A percentile compares a stretch with the other conserved stretches of the same genome.
These are phyloP conservation scores for Clathrospora elynae DNA, from an alignment of 2,329 filamentous ascomycete species.

Conservation along the genomic window DNA sequence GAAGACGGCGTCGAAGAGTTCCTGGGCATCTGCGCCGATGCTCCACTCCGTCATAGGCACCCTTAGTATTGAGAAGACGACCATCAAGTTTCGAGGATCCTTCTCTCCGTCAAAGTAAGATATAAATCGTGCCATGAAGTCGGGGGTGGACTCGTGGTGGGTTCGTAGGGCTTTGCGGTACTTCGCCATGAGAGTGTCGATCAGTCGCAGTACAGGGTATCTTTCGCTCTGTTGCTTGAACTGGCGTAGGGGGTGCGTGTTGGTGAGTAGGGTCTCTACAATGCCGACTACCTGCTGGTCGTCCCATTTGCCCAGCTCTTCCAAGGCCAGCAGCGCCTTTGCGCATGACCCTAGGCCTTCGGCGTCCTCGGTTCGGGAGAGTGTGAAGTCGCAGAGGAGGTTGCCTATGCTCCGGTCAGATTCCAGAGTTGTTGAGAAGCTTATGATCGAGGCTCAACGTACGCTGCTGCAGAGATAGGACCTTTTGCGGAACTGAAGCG, in stretches of 20 bases:
- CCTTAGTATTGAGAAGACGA: slow-evolving; percentile 69
- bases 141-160: slow-evolving; percentile 57
- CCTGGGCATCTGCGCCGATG: slow-evolving; percentile 60
- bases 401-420: slow-evolving; percentile 49
- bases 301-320: slow-evolving; percentile 65
- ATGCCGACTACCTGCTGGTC: slow-evolving; percentile 60
- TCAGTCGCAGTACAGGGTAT: slow-evolving; percentile 65
- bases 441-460: slow-evolving; percentile 21
- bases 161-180: slow-evolving; percentile 53
- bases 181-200: slow-evolving; percentile 66
- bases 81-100: slow-evolving; percentile 71
- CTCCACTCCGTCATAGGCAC: slow-evolving; percentile 73
- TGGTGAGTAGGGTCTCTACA: slow-evolving; percentile 56
- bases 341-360: slow-evolving; percentile 63
- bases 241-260: slow-evolving; percentile 63
- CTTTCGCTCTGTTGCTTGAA: slow-evolving; percentile 66
- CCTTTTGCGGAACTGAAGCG: slow-evolving; percentile 57
- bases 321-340: slow-evolving; percentile 63
- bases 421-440: not conserved
- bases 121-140: slow-evolving; percentile 65
- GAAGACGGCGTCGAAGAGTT: slow-evolving; percentile 70
- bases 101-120: slow-evolving; percentile 71
- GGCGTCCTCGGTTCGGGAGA: slow-evolving; percentile 64
- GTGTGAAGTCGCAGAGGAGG: slow-evolving; percentile 66
- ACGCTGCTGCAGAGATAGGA: slow-evolving; percentile 65